Base-by-base conservation (phyloP, 345 rosid species). In the Raphanus raphanistrum region DNA sequence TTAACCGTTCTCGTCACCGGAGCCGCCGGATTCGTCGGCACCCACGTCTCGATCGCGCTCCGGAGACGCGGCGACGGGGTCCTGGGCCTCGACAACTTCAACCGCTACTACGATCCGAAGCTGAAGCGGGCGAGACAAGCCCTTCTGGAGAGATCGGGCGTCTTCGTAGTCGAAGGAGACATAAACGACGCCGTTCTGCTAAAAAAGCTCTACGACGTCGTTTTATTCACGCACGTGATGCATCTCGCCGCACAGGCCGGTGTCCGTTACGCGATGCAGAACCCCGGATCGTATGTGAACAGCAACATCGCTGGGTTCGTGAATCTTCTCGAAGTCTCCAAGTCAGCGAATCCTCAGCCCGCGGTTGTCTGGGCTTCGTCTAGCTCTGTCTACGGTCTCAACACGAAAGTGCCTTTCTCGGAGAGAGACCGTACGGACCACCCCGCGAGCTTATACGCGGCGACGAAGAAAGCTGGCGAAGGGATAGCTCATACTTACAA, bases 1-100 rank as follows among this genome's bases (percentile, higher is more conserved):
- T 70, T 81, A 50, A 84, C 86, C 2, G 89, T 92, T 13, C 77
- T 92, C 2, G 95, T 92, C 78, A 92, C 93, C 29, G 92, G 93
- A 28, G 95, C 97, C 3, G 88, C 92, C n/a, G 92, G 97, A 11
- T 92, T 92, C 66, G 92, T 90, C 2, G 95, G 97, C 0, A 79
- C 87, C 3, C 94, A 90, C 31, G 91, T 87, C 15, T 83, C 90
- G 0, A 73, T 88, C 17, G 84, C 91, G 25, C 76, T 90, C 2
- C 78, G 83, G 50, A 85, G 85, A 57, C 89, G 93, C 8, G 95
- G 97, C 8, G 94, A 92, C 8, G 95, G 95, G 6, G 93, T 90
- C 52, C 66, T 92, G 2, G 97, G 93, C 17, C 80, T 92, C 0
- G 95, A 92, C 65, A 92, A 90, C 80, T 92, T 90, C 83, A 90